Evolutionary conservation across 352 stramenopile genomes (phyloP).

Genomic region (Phytophthora uliginosa): DNA sequence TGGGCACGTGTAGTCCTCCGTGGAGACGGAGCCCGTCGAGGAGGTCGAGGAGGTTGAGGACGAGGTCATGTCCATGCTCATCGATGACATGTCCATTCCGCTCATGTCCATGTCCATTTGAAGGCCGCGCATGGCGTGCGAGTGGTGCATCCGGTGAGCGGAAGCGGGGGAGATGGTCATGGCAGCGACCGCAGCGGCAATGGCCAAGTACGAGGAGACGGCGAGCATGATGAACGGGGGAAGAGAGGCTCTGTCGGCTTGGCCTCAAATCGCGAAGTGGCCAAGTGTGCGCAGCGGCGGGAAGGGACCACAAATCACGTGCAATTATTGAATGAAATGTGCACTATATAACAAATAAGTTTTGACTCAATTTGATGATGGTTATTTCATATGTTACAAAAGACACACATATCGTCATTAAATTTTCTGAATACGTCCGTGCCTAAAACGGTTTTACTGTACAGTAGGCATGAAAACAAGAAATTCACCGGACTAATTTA

Average conservation of each 20-base stretch:
- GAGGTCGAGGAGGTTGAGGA: slow-evolving; percentile 10
- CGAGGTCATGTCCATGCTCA: slow-evolving; percentile 30
- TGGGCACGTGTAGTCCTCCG: slow-evolving; percentile 62
- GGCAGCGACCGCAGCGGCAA: slow-evolving; percentile 18
- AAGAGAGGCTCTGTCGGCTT: slow-evolving; percentile 1
- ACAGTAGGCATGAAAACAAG: no score
- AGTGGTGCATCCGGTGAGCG: slow-evolving; percentile 34
- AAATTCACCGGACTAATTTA: no score
- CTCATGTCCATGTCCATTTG: slow-evolving; percentile 34
- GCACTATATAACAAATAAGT: not conserved
- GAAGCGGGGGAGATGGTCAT: slow-evolving; percentile 7
- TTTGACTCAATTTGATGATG: no score
- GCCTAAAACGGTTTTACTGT: no score
- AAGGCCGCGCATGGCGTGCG: slow-evolving; percentile 33
- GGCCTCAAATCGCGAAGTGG: slow-evolving; percentile 36
- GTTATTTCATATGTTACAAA: not conserved
- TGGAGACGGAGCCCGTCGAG: slow-evolving; percentile 20
- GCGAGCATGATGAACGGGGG: slow-evolving; percentile 16
- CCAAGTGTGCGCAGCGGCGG: slow-evolving; percentile 12
- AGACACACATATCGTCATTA: no score
- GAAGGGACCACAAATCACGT: slow-evolving; percentile 1
- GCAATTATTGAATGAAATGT: slow-evolving; percentile 14
- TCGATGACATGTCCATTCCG: slow-evolving; percentile 36
- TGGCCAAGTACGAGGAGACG: slow-evolving; percentile 20
- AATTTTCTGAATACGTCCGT: no score